Percentiles rank a stretch among this genome's conserved stretches.
Evolutionary conservation across 2,329 filamentous ascomycete species (phyloP).

Genomic region (Gnomoniopsis smithogilvyi): DNA sequence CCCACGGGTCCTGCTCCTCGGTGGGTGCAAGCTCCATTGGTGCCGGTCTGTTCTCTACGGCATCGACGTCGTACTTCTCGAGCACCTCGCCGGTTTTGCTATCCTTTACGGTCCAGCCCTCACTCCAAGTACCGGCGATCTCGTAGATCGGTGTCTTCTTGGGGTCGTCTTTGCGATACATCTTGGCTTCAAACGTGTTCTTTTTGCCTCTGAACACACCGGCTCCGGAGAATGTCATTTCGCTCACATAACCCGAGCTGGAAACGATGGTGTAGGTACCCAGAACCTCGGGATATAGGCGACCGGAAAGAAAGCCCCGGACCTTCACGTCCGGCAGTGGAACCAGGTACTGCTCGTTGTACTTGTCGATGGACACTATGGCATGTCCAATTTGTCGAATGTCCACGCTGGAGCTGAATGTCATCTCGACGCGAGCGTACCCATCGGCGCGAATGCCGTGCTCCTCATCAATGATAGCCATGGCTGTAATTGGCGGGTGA

Average conservation of each 20-base stretch:
- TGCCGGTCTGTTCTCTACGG: conserved; percentile 28
- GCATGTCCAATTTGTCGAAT: conserved; percentile 50
- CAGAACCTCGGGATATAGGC: conserved; percentile 46
- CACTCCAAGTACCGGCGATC: conserved; percentile 40
- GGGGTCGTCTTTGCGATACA: conserved; percentile 36
- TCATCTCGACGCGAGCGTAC: conserved; percentile 50
- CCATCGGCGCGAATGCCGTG: conserved; percentile 45
- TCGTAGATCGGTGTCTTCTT: conserved; percentile 34
- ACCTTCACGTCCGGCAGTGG: conserved; percentile 47
- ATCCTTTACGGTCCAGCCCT: conserved; percentile 36
- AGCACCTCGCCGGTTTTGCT: conserved; percentile 28
- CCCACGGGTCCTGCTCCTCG: conserved; percentile 73
- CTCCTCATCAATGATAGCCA: conserved; percentile 42
- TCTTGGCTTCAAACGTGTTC: conserved; percentile 43
- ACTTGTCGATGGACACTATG: conserved; percentile 45
- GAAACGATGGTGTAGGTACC: conserved; percentile 43
- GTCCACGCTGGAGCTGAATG: conserved; percentile 45
- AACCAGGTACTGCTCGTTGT: conserved; percentile 46
- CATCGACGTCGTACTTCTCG: conserved; percentile 35
- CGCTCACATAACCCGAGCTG: conserved; percentile 41
- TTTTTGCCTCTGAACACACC: conserved; percentile 42
- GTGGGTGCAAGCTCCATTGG: conserved; percentile 43
- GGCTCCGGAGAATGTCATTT: conserved; percentile 44
- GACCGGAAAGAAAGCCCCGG: conserved; percentile 43
- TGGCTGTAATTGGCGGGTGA: conserved; percentile 51